Evolutionary conservation across 2,329 filamentous ascomycete species (phyloP).

Genomic region (Aspergillus pseudoviridinutans): DNA sequence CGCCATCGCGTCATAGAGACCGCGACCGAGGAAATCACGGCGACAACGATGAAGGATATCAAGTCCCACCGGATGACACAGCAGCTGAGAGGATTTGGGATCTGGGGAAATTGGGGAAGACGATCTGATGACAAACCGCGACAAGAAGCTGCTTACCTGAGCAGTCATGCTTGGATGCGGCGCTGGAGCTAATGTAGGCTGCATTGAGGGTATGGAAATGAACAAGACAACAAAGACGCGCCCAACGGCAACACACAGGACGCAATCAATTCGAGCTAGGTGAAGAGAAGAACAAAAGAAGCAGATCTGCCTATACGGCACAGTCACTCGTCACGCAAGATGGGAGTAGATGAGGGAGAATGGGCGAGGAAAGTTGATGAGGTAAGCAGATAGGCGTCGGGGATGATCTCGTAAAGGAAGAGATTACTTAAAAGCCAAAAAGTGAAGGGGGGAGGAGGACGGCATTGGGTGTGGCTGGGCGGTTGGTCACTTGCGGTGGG

Average conservation of each 20-base stretch:
- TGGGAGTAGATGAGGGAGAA: conserved; percentile 14
- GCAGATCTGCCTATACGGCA: conserved; percentile 3
- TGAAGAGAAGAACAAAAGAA: conserved; percentile 1
- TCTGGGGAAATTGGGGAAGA: conserved; percentile 12
- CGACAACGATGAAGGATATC: neutral
- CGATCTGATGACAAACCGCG: conserved; percentile 37
- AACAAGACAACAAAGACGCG: conserved; percentile 15
- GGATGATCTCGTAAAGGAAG: neutral
- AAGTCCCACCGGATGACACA: neutral
- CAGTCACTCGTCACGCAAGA: conserved; percentile 7
- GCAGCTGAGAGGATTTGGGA: neutral
- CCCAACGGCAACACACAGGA: conserved; percentile 7
- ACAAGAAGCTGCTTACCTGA: conserved; percentile 50
- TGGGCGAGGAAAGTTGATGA: conserved; percentile 29
- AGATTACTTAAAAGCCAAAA: too few species aligned
- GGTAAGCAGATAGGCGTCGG: conserved; percentile 28
- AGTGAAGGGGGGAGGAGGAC: too few species aligned
- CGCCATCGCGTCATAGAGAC: neutral
- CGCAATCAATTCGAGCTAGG: conserved; percentile 14
- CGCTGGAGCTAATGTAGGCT: conserved; percentile 46
- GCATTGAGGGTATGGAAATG: conserved; percentile 30
- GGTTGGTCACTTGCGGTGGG: too few species aligned
- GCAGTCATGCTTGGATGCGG: conserved; percentile 50
- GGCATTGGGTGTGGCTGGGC: too few species aligned
- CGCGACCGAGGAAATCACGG: neutral